These are phyloP conservation scores for Dillenia suffruticosa DNA, from an alignment of 164 flowering plant species.

Conservation along the genomic window DNA sequence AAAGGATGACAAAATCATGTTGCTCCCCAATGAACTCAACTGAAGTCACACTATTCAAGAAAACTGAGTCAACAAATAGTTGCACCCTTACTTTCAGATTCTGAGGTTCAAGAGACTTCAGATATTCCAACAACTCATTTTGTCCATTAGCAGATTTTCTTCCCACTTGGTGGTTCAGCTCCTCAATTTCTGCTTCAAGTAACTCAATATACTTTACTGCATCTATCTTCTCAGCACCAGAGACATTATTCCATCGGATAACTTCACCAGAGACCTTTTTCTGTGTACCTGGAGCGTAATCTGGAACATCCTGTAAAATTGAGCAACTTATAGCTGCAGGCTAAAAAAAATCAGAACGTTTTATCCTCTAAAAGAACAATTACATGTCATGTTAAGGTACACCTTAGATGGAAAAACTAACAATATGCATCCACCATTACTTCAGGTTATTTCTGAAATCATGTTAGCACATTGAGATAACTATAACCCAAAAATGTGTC, in stretches of 20 bases:
- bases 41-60: too few relatives aligned
- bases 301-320: constrained; percentile 59
- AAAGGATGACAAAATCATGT: too few relatives aligned
- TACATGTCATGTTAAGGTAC: too few relatives aligned
- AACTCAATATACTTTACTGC: constrained; percentile 88
- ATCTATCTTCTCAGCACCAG: constrained; percentile 90
- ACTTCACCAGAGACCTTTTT: constrained; percentile 95
- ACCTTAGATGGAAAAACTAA: too few relatives aligned
- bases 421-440: too few relatives aligned
- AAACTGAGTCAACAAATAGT: too few relatives aligned
- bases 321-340: too few relatives aligned
- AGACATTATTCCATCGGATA: constrained; percentile 87
- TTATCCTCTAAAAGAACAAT: too few relatives aligned
- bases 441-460: too few relatives aligned
- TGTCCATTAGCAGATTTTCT: constrained; percentile 66
- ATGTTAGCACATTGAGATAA: not conserved
- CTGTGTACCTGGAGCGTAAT: constrained; percentile 95
- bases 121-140: constrained; percentile 86
- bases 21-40: too few relatives aligned
- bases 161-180: constrained; percentile 73
- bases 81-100: constrained; percentile 66
- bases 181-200: constrained; percentile 96
- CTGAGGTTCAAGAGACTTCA: constrained; percentile 94
- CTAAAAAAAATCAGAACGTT: too few relatives aligned
- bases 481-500: not conserved